Base-by-base conservation (phyloP, 768 basidiomycete species). In the Russula earlei region DNA sequence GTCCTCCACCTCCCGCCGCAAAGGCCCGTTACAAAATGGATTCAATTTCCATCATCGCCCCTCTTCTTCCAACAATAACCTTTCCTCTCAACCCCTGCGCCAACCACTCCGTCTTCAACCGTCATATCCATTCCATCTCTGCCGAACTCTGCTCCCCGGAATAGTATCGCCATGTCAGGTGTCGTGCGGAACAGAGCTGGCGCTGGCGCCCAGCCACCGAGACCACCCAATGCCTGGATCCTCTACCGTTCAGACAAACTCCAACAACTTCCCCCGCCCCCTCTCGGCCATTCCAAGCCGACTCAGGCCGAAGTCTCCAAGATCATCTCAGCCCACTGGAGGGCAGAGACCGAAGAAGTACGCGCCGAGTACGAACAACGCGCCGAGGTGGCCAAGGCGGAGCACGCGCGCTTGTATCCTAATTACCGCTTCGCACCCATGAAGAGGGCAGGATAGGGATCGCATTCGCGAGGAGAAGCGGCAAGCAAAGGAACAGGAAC, bases 181-280 rank as follows among this genome's bases (percentile, higher is more conserved):
- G 20, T 34, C 47, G 8, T 22, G 11, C 49, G 47, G 38, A 54
- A 40, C 29, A 31, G 29, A 34, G n/a, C 49, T 43, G 50, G 40
- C 49, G 34, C 52, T 14, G 49, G 44, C 37, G 57, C 43, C 40
- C 48, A 46, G 7, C 38, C 65, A 2, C 71, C 73, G 15, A 69
- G 76, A 24, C 76, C 76, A 15, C 74, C 73, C 29, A 78, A 77
- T 62, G 74, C 76, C 9, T 77, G 77, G 77, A 77, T 78, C 60
- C 62, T 78, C 12, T 78, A 77, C 60, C 71, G 77, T n/a, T 75
- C 74, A 5, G 72, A 74, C 54, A 72, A 70, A 54, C 66, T 77
- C 22, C 67, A 64, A 49, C 63, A 68, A 12, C 66, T 74, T 52
- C 65, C 66, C 19, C 59, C 64, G 19, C 49, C 63, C 47, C 34